phyloP scores from a whole-genome alignment of 345 rosid genomes.

The Hypericum androsaemum region DNA sequence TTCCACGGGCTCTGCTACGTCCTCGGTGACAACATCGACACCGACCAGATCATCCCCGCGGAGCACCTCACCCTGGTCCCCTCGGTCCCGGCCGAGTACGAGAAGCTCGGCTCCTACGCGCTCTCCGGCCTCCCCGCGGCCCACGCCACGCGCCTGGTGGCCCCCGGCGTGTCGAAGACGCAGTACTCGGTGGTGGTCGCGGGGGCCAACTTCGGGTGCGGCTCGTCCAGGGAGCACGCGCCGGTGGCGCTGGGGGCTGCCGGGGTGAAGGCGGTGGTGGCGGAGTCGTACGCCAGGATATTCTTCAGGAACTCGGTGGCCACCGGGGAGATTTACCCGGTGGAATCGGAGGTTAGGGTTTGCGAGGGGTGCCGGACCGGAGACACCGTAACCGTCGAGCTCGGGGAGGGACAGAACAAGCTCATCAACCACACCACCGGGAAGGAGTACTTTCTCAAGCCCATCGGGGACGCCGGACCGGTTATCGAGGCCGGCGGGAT shows the following conservation, averaged over 20 bases:
- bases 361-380: slow-evolving; percentile 86
- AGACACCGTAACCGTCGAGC: slow-evolving; percentile 60
- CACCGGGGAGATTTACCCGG: slow-evolving; percentile 72
- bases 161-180: slow-evolving; percentile 44
- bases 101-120: slow-evolving; percentile 81
- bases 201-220: slow-evolving; percentile 92
- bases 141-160: slow-evolving; percentile 55
- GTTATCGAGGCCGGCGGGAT: slow-evolving; percentile 82
- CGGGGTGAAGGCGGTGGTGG: slow-evolving; percentile 68
- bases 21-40: slow-evolving; percentile 89
- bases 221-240: slow-evolving; percentile 91
- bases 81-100: slow-evolving; percentile 71
- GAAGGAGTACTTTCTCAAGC: slow-evolving; percentile 65
- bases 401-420: slow-evolving; percentile 30
- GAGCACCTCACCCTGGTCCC: slow-evolving; percentile 86
- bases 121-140: slow-evolving; percentile 62
- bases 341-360: slow-evolving; percentile 69
- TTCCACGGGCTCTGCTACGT: slow-evolving; percentile 93
- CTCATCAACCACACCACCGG: slow-evolving; percentile 79
- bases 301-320: slow-evolving; percentile 87
- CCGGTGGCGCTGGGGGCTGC: slow-evolving; percentile 92
- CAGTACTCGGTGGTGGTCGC: slow-evolving; percentile 60
- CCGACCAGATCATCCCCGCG: slow-evolving; percentile 91
- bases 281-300: slow-evolving; percentile 80
- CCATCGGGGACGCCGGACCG: slow-evolving; percentile 87